Evolutionary conservation across 495 filamentous ascomycete genomes (phyloP), one percentile per base, ranked within the genome.

Genomic region (Lepidopterella palustris): DNA sequence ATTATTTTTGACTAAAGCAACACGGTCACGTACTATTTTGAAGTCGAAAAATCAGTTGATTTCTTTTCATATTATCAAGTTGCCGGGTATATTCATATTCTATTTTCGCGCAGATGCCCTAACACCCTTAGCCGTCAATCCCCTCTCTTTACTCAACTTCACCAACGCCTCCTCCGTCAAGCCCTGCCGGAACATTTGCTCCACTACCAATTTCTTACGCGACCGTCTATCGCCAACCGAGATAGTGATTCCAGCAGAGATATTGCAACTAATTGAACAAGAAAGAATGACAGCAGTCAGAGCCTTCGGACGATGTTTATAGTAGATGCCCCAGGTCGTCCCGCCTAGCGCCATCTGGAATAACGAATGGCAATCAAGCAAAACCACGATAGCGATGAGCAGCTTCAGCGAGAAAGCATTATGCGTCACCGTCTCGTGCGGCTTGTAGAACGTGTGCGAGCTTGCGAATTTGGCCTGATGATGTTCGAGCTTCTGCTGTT

Each of bases 391-490:
- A 42, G 86, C 78, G 42, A 91, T 77, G 24, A 91, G 80, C n/a
- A 88, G 73, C 42, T 80, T 79, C 3, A 88, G 74, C 0, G 88
- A 87, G 63, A 91, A 92, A 3, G 88, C 87, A 64, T 82, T 78
- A 65, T 92, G 88, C 0, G 87, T 91, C 35, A 79, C 71, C 0
- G 87, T 91, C 72, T 90, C 88, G 74, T 91, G 87, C 1, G 88
- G 88, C 67, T 88, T 89, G 76, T 90, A 92, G 71, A 90, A 92
- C 4, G 86, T 88, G 67, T 92, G 88, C 0, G 84, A 86, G 53
- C 82, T 86, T 58, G 85, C 76, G 53, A 91, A 84, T 65, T 90
- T 90, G 26, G 73, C 77, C 63, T 90, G 87, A 64, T 92, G 87
- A 61, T 90, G 82, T 27, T 80, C 76, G 10, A 92, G 76, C 25